Evolutionary conservation across 805 yeast species (phyloP).

Genomic region (Metschnikowia shivogae): DNA sequence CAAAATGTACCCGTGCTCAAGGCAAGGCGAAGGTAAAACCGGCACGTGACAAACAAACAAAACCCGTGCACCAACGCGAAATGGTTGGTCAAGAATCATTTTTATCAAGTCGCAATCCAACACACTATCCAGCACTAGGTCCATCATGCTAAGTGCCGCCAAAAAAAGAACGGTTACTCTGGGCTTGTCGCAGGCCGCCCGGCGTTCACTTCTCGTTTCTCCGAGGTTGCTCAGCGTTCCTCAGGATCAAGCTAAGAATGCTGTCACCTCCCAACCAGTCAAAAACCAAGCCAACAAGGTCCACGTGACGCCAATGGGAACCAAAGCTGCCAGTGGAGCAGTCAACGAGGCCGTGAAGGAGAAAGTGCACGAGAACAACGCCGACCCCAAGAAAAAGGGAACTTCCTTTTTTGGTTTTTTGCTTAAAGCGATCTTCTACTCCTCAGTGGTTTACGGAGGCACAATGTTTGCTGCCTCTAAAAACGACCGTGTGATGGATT

Average conservation of each 20-base stretch:
- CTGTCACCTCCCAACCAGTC: conserved; percentile 17
- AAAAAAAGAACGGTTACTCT: conserved; percentile 5
- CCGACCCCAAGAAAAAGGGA: conserved; percentile 22
- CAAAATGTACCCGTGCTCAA: too few relatives aligned
- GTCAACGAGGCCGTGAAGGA: conserved; percentile 16
- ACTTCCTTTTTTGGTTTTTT: conserved; percentile 30
- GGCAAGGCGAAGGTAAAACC: too few relatives aligned
- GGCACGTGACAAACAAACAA: background rate
- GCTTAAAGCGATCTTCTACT: conserved; percentile 26
- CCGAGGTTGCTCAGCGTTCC: conserved; percentile 12
- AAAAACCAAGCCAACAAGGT: conserved; percentile 10
- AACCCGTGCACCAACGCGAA: conserved; percentile 8
- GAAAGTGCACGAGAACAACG: conserved; percentile 17
- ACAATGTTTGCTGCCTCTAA: conserved; percentile 40
- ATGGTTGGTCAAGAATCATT: conserved; percentile 8
- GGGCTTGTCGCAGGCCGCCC: background rate
- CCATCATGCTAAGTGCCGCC: conserved; percentile 13
- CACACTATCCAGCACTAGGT: conserved; percentile 1
- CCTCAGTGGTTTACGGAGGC: conserved; percentile 34
- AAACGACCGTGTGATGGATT: conserved; percentile 41
- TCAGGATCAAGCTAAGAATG: conserved; percentile 11
- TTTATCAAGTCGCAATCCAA: background rate
- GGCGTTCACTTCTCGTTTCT: conserved; percentile 11
- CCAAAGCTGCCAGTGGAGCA: conserved; percentile 3
- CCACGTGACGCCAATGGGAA: conserved; percentile 1